Evolutionary conservation across 2,329 filamentous ascomycete species (phyloP).

Genomic region (Chaetothyriales sp.): DNA sequence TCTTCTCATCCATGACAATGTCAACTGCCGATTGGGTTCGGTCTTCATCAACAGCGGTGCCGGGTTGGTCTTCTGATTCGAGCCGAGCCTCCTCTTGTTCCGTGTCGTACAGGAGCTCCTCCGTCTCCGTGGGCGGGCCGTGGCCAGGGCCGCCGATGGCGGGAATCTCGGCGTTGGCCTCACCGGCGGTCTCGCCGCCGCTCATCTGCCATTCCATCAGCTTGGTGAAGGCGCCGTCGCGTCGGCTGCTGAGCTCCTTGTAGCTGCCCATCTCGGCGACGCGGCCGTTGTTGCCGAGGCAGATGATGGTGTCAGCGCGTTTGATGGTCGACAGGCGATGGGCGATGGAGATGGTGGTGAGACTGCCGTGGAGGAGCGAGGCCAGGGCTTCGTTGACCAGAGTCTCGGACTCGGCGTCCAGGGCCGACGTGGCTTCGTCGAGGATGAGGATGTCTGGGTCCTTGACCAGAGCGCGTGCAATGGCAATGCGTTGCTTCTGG

Average conservation of each 20-base stretch:
- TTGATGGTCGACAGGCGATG: slow-evolving; percentile 95
- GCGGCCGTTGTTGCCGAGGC: slow-evolving; percentile 69
- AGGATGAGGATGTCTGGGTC: slow-evolving; percentile 93
- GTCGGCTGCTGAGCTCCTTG: slow-evolving; percentile 55
- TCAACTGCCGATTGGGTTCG: background rate
- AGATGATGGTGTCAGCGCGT: slow-evolving; percentile 85
- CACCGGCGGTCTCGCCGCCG: slow-evolving; percentile 48
- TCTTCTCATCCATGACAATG: background rate
- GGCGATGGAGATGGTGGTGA: slow-evolving; percentile 95
- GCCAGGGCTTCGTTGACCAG: slow-evolving; percentile 84
- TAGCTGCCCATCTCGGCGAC: slow-evolving; percentile 89
- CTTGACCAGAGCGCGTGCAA: slow-evolving; percentile 86
- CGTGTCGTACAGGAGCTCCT: background rate
- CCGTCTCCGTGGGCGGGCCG: background rate
- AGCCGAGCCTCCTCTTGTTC: background rate
- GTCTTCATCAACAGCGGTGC: background rate
- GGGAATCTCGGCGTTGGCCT: slow-evolving; percentile 8
- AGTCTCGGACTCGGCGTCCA: slow-evolving; percentile 94
- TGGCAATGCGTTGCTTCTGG: slow-evolving; percentile 95
- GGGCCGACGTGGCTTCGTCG: slow-evolving; percentile 87
- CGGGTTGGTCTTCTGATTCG: background rate
- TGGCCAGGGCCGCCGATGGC: slow-evolving; percentile 4
- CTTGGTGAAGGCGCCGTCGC: slow-evolving; percentile 75
- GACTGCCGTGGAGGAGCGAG: slow-evolving; percentile 67
- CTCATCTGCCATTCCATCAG: slow-evolving; percentile 99